A percentile compares a stretch with the other conserved stretches of the same genome.
Evolutionary conservation across 306 rosid species (phyloP).

Genomic region (Begonia peltatifolia): DNA sequence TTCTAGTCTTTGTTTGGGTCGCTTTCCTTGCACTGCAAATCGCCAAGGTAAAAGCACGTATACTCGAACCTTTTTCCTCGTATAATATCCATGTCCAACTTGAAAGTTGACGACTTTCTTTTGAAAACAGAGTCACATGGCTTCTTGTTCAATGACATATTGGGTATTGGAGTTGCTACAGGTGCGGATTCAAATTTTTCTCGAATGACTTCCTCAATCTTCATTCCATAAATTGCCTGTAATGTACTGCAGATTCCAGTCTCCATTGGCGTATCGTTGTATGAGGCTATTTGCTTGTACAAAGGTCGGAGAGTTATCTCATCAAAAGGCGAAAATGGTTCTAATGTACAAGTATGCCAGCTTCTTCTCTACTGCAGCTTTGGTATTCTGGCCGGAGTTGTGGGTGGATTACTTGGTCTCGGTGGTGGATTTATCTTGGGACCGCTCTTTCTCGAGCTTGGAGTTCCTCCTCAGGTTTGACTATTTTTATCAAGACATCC

Average conservation of each 20-base stretch:
- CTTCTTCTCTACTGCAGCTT: slow-evolving; percentile 36
- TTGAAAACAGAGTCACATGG: slow-evolving; percentile 30
- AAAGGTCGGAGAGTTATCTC: slow-evolving; percentile 48
- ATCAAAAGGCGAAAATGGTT: slow-evolving; percentile 42
- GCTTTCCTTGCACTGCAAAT: slow-evolving; percentile 74
- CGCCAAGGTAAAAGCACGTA: slow-evolving; percentile 33
- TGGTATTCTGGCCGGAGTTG: slow-evolving; percentile 64
- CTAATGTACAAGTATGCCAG: slow-evolving; percentile 27
- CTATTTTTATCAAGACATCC: too few species aligned
- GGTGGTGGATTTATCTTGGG: slow-evolving; percentile 98
- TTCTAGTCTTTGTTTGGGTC: slow-evolving; percentile 76
- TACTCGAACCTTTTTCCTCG: neutral
- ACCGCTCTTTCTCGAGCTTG: slow-evolving; percentile 78
- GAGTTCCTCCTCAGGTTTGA: slow-evolving; percentile 78
- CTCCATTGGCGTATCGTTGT: slow-evolving; percentile 52
- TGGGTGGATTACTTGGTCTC: slow-evolving; percentile 84
- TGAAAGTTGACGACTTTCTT: neutral
- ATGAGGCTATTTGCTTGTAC: slow-evolving; percentile 63
- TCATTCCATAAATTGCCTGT: too few species aligned
- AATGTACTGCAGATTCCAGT: slow-evolving; percentile 45
- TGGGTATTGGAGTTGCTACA: slow-evolving; percentile 71
- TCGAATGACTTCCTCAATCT: too few species aligned
- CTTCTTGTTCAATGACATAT: slow-evolving; percentile 51
- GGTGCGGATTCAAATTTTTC: slow-evolving; percentile 19
- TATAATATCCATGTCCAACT: neutral